phyloP scores from a whole-genome alignment of 163 green algal genomes.

The Scenedesmus sp. region DNA sequence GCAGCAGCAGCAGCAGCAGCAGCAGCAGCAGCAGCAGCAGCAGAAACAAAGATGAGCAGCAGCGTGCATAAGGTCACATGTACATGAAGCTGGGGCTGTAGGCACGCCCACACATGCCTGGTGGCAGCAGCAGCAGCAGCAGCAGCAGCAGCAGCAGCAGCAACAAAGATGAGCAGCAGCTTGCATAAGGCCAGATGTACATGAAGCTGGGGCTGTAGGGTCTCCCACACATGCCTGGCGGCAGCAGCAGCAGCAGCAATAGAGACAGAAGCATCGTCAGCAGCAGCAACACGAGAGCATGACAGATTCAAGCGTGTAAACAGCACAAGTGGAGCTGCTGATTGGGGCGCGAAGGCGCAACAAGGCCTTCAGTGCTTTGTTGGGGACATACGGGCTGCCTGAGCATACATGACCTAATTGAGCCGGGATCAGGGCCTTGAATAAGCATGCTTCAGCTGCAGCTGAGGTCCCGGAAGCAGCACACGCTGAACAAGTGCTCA shows the following conservation, averaged over 20 bases:
- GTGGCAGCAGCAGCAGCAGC: slow-evolving; percentile 38
- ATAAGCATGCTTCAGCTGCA: background rate
- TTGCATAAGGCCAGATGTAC: slow-evolving; percentile 93
- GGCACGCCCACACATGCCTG: slow-evolving; percentile 94
- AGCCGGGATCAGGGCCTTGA: too few relatives aligned
- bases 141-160: too few relatives aligned
- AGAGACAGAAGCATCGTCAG: background rate
- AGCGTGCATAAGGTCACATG: slow-evolving; percentile 92
- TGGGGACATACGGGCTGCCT: too few relatives aligned
- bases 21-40: background rate
- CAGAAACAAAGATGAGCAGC: background rate
- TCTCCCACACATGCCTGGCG: slow-evolving; percentile 94
- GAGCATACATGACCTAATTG: background rate
- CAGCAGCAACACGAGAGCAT: background rate
- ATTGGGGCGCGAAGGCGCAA: too few relatives aligned
- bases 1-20: slow-evolving; percentile 35
- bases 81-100: slow-evolving; percentile 93
- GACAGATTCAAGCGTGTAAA: background rate
- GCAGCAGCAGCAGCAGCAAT: background rate
- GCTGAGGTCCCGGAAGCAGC: background rate
- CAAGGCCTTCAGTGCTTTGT: too few relatives aligned
- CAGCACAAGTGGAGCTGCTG: too few relatives aligned
- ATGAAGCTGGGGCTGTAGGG: slow-evolving; percentile 90
- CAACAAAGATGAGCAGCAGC: slow-evolving; percentile 16
- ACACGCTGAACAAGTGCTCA: too few relatives aligned